Base-by-base conservation (phyloP, 1,139 yeast species). In the Petasospora rhodanensis region DNA sequence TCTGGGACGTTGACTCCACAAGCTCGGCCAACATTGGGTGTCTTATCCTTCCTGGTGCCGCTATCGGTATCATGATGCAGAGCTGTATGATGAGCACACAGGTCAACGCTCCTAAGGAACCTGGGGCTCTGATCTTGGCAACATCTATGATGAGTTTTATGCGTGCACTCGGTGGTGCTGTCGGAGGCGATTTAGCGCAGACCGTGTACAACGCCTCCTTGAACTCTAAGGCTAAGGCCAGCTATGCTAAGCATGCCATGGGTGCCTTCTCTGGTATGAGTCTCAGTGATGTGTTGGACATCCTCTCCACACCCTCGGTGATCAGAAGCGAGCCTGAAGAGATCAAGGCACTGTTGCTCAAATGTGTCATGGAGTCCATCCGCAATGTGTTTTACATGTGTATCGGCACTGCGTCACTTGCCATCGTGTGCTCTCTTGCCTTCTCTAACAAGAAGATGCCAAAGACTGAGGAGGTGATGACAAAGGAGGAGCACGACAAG, bases 31-130 rank as follows among this genome's bases (percentile, higher is more conserved):
- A 66, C 27, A 73, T 79, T 38, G 86, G 86, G 0, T 57, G 66
- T n/a, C 54, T 71, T 24, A 70, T 80, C 20, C 47, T 76, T 5
- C 63, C 67, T 5, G 86, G 86, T 37, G 51, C 75, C 15, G 68
- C 76, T 0, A 58, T 69, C 31, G 87, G 86, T 2, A 45, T 70
- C 14, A 61, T 63, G 33, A 62, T 76, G 45, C 86, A 78, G 52
- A 58, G 74, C 23, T 54, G 73, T 3, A 47, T 73, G 24, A 49
- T 79, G n/a, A 56, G 74, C n/a, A 65, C 72, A 7, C 86, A 79
- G 50, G 49, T 78, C 15, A 56, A 62, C 27, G 75, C 80, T 1
- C 82, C 83, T 2, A 65, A 63, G 18, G 51, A 61, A 20, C 64
- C 66, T 4, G 81, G 80, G 3, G 65, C 75, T 0, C 58, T 70